Evolutionary conservation across 306 rosid genomes (phyloP).

Genomic region (Inga laurina): DNA sequence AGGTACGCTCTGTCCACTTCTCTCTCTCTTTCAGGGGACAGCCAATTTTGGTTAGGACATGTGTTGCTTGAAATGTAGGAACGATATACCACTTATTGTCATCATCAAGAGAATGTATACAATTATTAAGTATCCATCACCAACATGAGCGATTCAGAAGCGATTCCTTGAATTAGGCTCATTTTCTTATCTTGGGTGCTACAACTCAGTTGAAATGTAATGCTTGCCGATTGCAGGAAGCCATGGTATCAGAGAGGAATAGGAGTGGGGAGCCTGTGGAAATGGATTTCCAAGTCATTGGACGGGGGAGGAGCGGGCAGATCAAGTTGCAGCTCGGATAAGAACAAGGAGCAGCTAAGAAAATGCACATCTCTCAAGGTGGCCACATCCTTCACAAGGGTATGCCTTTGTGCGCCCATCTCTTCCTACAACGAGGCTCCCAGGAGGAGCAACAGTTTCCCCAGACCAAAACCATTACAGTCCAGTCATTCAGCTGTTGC

Average conservation of each 20-base stretch:
- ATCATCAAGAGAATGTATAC: not conserved
- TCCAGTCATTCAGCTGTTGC: slow-evolving; percentile 4
- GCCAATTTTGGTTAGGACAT: not conserved
- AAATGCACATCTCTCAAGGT: slow-evolving; percentile 81
- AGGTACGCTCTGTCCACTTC: slow-evolving; percentile 52
- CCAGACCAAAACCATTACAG: slow-evolving; percentile 66
- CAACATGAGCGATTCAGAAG: not conserved
- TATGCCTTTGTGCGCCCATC: slow-evolving; percentile 91
- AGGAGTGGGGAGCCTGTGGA: slow-evolving; percentile 64
- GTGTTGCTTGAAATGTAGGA: not conserved
- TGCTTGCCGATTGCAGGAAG: slow-evolving; percentile 50
- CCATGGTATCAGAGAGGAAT: slow-evolving; percentile 95
- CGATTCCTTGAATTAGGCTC: not conserved
- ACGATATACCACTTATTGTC: not conserved
- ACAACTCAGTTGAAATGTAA: no score
- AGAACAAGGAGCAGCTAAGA: slow-evolving; percentile 52
- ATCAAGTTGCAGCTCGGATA: not conserved
- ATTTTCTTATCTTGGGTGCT: not conserved
- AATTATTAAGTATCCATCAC: not conserved
- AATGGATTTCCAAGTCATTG: slow-evolving; percentile 41
- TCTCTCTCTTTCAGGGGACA: slow-evolving; percentile 1
- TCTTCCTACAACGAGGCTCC: slow-evolving; percentile 88
- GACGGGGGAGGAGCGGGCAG: slow-evolving; percentile 11
- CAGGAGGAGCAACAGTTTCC: slow-evolving; percentile 87
- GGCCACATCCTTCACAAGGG: slow-evolving; percentile 83